Base-by-base conservation (phyloP, 2,329 filamentous ascomycete genomes). In the Pseudocercospora macadamiae region DNA sequence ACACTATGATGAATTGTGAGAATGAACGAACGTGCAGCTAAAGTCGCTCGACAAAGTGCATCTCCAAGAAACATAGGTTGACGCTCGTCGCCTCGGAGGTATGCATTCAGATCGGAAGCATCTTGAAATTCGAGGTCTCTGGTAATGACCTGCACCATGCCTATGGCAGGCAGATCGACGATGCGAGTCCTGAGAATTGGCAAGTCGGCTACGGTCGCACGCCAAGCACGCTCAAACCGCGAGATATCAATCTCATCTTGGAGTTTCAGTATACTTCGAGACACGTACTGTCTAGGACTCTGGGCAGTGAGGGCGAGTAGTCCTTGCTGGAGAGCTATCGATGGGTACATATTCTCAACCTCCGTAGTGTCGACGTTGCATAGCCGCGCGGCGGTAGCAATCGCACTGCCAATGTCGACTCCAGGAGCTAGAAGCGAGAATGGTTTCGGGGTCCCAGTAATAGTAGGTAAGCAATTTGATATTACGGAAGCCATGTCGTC, bases 241-340 rank as follows among this genome's bases (percentile, higher is more conserved):
- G 69, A 44, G 2, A 75, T 65, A 10, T 70, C 69, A 45, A 76
- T 70, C 2, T 72, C 48, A 9, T 25, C 16, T 21, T 51, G 32
- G n/a, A 63, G 32, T 14, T 51, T 18, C 5, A 57, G 32, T 10
- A 60, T 54, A 26, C 39, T 55, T 25, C 80, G 80, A 1, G 80
- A 80, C 1, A 85, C 76, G 42, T 85, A 86, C 0, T 80, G 78
- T 28, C 81, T 81, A 28, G 76, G 75, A 21, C 79, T 74, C 64
- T 81, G 82, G 53, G 77, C 75, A 3, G 82, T 81, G 5, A 85
- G 68, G 0, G 82, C 80, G 73, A 85, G 80, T 1, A 85, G 39
- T 3, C 53, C 54, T 21, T 64, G 68, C 37, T 64, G 61, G 21
- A 59, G 12, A 4, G 59, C n/a, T 3, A 60, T 62, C 28, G 34